These are phyloP conservation scores for Cercophora sp. DNA, from an alignment of 495 filamentous ascomycete genomes.

Conservation along the genomic window DNA sequence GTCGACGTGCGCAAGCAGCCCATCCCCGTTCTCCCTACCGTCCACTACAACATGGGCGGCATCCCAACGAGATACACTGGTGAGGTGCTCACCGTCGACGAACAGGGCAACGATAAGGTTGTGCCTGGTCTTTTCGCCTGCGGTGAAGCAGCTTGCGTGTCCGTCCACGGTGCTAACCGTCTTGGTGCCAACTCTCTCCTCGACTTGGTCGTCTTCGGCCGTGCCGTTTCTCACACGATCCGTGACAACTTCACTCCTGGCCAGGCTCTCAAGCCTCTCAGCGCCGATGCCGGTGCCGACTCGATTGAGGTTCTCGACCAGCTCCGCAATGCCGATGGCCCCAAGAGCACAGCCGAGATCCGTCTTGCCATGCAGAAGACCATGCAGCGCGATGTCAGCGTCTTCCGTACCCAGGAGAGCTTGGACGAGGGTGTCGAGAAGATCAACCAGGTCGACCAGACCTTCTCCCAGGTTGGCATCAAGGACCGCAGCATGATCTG, in stretches of 20 bases:
- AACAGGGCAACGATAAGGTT: conserved; percentile 82
- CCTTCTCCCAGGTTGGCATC: conserved; percentile 76
- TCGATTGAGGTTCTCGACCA: conserved; percentile 83
- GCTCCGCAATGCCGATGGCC: conserved; percentile 75
- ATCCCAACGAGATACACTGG: conserved; percentile 96
- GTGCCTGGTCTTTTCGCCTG: conserved; percentile 94
- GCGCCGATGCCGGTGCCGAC: conserved; percentile 79
- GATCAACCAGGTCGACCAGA: conserved; percentile 76
- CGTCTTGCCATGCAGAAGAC: conserved; percentile 92
- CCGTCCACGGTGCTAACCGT: conserved; percentile 95
- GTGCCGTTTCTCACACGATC: conserved; percentile 93
- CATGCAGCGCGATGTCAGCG: conserved; percentile 95
- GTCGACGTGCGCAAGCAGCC: conserved; percentile 96
- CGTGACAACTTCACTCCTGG: conserved; percentile 84
- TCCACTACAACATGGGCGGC: conserved; percentile 99
- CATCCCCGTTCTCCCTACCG: conserved; percentile 93
- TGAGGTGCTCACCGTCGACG: conserved; percentile 85
- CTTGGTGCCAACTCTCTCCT: conserved; percentile 97
- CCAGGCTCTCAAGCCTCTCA: conserved; percentile 66
- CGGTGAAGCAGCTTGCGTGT: conserved; percentile 95
- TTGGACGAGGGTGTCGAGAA: conserved; percentile 78
- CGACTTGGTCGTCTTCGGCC: conserved; percentile 94
- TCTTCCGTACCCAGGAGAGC: conserved; percentile 93
- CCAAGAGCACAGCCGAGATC: conserved; percentile 82
- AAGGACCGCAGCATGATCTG: conserved; percentile 99